Evolutionary conservation across 1,284 basidiomycete genomes (phyloP).

Genomic region (Microstroma glucosiphilum): DNA sequence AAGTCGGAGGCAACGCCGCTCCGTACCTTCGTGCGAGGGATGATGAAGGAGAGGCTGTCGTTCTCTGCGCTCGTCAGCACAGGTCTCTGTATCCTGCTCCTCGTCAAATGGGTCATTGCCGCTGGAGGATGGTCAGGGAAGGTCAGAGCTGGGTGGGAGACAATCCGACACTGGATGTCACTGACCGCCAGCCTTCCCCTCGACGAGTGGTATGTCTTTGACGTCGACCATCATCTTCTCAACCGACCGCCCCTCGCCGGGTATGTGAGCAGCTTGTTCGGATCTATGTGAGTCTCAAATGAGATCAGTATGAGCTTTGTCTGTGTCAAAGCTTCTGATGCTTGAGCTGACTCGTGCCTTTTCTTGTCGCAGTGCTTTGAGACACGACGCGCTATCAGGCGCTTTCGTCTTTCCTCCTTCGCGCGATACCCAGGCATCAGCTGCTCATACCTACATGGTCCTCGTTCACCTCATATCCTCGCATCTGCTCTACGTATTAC

Average conservation of each 20-base stretch:
- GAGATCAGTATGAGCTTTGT: too few species aligned
- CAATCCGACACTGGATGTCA: conserved; percentile 91
- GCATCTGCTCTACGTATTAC: conserved; percentile 63
- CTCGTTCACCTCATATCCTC: conserved; percentile 19
- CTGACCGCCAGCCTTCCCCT: conserved; percentile 69
- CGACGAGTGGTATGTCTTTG: conserved; percentile 75
- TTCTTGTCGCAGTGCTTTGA: conserved; percentile 17
- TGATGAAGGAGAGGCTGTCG: conserved; percentile 30
- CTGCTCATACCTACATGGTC: neutral
- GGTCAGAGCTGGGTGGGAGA: conserved; percentile 64
- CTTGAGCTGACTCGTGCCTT: neutral
- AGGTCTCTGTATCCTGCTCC: conserved; percentile 17
- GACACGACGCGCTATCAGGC: conserved; percentile 3
- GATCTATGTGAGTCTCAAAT: too few species aligned
- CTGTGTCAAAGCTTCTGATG: too few species aligned
- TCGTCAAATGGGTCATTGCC: conserved; percentile 33
- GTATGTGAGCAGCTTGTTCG: conserved; percentile 47
- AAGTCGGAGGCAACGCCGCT: conserved; percentile 32
- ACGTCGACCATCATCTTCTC: conserved; percentile 81
- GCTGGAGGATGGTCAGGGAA: conserved; percentile 27
- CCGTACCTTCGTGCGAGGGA: conserved; percentile 30
- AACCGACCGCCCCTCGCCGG: conserved; percentile 78
- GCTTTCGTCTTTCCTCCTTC: conserved; percentile 1
- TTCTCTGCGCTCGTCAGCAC: conserved; percentile 18
- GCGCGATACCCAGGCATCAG: conserved; percentile 7